Evolutionary conservation across 2,329 filamentous ascomycete species (phyloP).

Genomic region (Epichloe uncinata): DNA sequence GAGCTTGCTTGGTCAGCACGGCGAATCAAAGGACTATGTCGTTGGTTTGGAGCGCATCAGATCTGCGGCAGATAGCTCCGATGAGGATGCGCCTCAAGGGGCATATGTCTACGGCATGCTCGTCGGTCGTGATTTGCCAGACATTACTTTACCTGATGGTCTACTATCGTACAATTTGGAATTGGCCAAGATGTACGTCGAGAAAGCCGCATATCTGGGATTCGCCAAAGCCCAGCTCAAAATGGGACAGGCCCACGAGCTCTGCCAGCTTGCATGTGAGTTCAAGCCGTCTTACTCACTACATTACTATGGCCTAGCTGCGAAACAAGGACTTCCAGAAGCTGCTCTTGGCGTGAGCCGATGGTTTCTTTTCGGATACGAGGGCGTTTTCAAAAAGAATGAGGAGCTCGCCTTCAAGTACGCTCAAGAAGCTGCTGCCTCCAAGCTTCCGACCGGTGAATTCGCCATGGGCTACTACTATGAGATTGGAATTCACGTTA

Average conservation of each 20-base stretch:
- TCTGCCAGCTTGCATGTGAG: slow-evolving; percentile 85
- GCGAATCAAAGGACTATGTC: slow-evolving; percentile 68
- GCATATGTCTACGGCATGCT: slow-evolving; percentile 96
- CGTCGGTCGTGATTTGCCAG: slow-evolving; percentile 74
- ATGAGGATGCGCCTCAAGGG: slow-evolving; percentile 93
- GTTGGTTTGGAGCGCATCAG: slow-evolving; percentile 72
- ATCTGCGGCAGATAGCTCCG: slow-evolving; percentile 70
- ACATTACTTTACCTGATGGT: slow-evolving; percentile 63
- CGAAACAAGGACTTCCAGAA: slow-evolving; percentile 82
- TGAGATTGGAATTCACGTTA: slow-evolving; percentile 87
- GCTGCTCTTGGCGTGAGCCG: slow-evolving; percentile 94
- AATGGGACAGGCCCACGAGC: slow-evolving; percentile 91
- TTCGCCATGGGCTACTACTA: slow-evolving; percentile 97
- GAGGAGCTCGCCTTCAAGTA: slow-evolving; percentile 88
- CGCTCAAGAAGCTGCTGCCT: slow-evolving; percentile 70
- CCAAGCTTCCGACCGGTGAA: slow-evolving; percentile 77
- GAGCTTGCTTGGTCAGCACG: slow-evolving; percentile 86
- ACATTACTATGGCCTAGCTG: slow-evolving; percentile 90
- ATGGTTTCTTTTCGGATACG: slow-evolving; percentile 95
- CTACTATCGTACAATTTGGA: slow-evolving; percentile 59
- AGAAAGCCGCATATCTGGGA: slow-evolving; percentile 90
- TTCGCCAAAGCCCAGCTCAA: slow-evolving; percentile 95
- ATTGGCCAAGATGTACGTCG: slow-evolving; percentile 73
- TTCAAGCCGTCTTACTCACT: slow-evolving; percentile 87
- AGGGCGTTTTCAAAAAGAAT: slow-evolving; percentile 87